Evolutionary conservation across 2,329 filamentous ascomycete genomes (phyloP).

Genomic region (Fusarium sp.): DNA sequence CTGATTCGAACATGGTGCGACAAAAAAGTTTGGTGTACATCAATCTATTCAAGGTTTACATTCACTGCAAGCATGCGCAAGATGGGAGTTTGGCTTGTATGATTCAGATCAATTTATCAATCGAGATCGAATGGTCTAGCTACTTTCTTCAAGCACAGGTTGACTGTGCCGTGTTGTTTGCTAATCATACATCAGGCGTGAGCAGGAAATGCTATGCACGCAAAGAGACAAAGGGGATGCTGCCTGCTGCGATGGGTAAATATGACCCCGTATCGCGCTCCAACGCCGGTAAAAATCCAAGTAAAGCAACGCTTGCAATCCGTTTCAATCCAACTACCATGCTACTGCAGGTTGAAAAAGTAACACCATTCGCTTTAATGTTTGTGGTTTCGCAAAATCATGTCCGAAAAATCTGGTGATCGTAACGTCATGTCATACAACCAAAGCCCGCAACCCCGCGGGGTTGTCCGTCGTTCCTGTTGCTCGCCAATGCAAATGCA

Average conservation of each 20-base stretch:
- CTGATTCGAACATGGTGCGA: background rate
- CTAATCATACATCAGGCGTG: constrained; percentile 27
- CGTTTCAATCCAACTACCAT: constrained; percentile 1
- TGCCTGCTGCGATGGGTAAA: constrained; percentile 3
- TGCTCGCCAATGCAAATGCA: constrained; percentile 7
- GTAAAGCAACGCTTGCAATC: constrained; percentile 17
- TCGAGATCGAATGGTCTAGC: constrained; percentile 13
- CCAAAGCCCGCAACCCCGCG: constrained; percentile 4
- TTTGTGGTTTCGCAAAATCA: constrained; percentile 19
- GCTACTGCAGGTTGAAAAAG: constrained; percentile 2
- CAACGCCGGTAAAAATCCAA: constrained; percentile 21
- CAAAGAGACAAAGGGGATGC: constrained; percentile 12
- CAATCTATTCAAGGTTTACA: background rate
- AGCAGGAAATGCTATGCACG: constrained; percentile 14
- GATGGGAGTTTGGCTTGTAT: background rate
- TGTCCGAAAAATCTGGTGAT: constrained; percentile 29
- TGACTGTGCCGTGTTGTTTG: constrained; percentile 18
- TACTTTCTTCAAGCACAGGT: constrained; percentile 14
- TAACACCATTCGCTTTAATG: constrained; percentile 21
- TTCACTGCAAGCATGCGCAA: background rate
- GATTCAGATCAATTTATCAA: constrained; percentile 15
- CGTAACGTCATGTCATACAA: constrained; percentile 29
- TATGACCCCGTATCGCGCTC: constrained; percentile 1
- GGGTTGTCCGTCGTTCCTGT: constrained; percentile 10
- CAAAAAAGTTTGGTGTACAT: background rate